These are phyloP conservation scores for Durio zibethinus DNA, from an alignment of 345 rosid genomes.

Conservation along the genomic window DNA sequence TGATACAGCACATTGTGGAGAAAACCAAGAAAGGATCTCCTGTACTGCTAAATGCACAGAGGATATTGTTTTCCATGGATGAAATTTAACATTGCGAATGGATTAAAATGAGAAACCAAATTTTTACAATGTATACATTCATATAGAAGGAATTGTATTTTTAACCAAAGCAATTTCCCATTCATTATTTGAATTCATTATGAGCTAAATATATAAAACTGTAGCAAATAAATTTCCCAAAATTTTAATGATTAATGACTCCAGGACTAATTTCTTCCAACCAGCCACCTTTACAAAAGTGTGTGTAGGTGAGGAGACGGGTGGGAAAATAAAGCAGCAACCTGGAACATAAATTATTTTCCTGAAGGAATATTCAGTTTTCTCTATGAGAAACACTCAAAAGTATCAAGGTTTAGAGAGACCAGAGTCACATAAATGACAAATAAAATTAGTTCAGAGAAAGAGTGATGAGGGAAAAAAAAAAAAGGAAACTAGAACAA, in stretches of 20 bases:
- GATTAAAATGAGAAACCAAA: neutral
- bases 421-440: neutral
- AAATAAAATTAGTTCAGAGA: neutral
- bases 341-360: neutral
- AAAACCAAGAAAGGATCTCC: conserved; percentile 78
- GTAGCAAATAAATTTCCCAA: neutral
- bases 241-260: neutral
- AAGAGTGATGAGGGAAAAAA: neutral
- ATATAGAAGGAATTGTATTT: neutral
- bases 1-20: conserved; percentile 84
- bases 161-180: neutral
- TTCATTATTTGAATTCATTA: neutral
- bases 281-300: neutral
- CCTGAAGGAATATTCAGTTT: neutral
- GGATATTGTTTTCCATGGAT: conserved; percentile 46
- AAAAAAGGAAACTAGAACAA: neutral
- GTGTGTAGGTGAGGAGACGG: neutral
- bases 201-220: neutral
- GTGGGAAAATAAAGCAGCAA: neutral
- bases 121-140: neutral
- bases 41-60: conserved; percentile 65
- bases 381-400: neutral
- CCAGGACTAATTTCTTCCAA: neutral
- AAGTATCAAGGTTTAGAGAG: neutral
- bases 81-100: conserved; percentile 17